Evolutionary conservation across 148 eudicot genomes (phyloP).

Genomic region (Rhododendron williamsianum): DNA sequence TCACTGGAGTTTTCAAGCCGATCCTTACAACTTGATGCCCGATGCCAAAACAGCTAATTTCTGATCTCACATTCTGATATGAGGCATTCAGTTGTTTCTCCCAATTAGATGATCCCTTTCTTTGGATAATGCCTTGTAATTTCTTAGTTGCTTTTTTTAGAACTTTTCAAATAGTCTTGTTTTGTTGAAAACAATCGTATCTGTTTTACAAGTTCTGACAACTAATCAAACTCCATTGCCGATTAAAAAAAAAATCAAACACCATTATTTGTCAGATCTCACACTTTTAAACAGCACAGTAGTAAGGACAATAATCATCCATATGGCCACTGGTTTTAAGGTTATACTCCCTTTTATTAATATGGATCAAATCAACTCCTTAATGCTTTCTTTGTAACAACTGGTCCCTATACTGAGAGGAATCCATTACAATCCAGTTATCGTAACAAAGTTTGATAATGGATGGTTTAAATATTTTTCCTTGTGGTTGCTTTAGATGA

Average conservation of each 20-base stretch:
- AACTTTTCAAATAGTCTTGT: background rate
- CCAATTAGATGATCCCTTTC: background rate
- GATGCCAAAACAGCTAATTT: constrained; percentile 1
- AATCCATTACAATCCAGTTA: background rate
- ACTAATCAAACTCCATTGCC: background rate
- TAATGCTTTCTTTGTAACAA: background rate
- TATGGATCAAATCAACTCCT: background rate
- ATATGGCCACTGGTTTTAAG: background rate
- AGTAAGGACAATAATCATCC: background rate
- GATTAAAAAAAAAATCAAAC: too few species aligned
- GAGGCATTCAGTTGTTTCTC: background rate
- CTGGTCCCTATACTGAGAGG: background rate
- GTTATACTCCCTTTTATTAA: background rate
- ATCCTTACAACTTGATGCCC: background rate
- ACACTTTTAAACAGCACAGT: background rate
- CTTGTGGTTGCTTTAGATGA: background rate
- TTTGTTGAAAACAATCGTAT: background rate
- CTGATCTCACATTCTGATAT: background rate
- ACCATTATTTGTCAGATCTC: background rate
- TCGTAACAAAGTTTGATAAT: too few species aligned
- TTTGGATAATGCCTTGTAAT: background rate
- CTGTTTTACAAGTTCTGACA: background rate
- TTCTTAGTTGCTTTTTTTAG: background rate
- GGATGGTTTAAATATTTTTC: background rate
- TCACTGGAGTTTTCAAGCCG: background rate